phyloP scores from a whole-genome alignment of 495 filamentous ascomycete species.

The Cetradonia linearis region DNA sequence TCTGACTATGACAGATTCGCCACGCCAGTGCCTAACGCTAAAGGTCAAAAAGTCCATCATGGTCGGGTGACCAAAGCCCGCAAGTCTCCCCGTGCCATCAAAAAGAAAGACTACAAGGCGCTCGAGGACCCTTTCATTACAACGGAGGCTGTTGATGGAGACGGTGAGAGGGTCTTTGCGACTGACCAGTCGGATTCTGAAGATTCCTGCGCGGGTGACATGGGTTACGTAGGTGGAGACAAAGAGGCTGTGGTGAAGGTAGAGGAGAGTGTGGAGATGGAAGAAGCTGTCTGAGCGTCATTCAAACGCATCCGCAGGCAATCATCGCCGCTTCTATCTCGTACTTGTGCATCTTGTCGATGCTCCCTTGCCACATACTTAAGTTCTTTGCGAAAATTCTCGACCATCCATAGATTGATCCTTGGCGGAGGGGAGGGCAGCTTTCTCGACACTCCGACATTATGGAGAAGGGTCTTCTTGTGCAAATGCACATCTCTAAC shows the following conservation, averaged over 20 bases:
- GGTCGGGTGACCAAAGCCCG: slow-evolving; percentile 11
- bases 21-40: neutral
- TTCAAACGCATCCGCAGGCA: no score
- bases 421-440: neutral
- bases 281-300: neutral
- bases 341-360: neutral
- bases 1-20: neutral
- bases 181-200: slow-evolving; percentile 2
- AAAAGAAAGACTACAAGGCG: slow-evolving; percentile 7
- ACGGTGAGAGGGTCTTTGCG: slow-evolving; percentile 11
- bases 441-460: neutral
- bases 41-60: neutral
- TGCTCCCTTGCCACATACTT: no score
- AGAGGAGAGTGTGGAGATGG: neutral
- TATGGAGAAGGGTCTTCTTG: neutral
- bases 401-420: neutral
- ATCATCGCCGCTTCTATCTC: neutral
- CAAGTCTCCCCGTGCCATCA: slow-evolving; percentile 8
- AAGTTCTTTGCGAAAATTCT: no score
- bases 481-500: neutral
- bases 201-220: neutral
- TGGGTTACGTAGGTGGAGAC: neutral
- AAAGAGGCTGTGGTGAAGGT: neutral
- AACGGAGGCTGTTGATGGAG: neutral
- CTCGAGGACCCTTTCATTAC: slow-evolving; percentile 11